Percentiles rank a stretch among this genome's conserved stretches.
Evolutionary conservation across 1,284 basidiomycete species (phyloP).

Genomic region (Leccinum angustisporum): DNA sequence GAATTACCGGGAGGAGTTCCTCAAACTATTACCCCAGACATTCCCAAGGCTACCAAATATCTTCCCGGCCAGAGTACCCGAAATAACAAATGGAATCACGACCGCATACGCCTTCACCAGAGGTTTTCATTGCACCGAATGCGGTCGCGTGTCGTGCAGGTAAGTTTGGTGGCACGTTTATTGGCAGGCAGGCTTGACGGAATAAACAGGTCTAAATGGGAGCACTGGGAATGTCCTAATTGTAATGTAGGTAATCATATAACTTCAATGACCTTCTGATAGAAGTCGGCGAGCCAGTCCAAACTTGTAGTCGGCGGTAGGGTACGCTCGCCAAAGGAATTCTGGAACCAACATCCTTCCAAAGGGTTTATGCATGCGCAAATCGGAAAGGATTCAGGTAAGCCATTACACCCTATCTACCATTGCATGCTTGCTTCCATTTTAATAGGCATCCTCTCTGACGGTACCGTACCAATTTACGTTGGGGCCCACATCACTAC

Average conservation of each 20-base stretch:
- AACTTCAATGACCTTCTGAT: conserved; percentile 1
- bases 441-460: conserved; percentile 35
- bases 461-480: conserved; percentile 29
- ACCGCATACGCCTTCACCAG: conserved; percentile 57
- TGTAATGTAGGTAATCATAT: conserved; percentile 37
- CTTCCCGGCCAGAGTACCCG: conserved; percentile 29
- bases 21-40: conserved; percentile 33
- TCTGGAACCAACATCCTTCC: conserved; percentile 38
- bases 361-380: conserved; percentile 30
- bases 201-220: conserved; percentile 61
- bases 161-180: conserved; percentile 29
- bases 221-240: conserved; percentile 63
- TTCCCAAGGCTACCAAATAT: conserved; percentile 35
- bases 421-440: background rate
- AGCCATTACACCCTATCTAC: background rate
- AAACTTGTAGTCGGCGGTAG: conserved; percentile 19
- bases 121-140: conserved; percentile 66
- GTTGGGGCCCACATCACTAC: conserved; percentile 28
- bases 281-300: conserved; percentile 10
- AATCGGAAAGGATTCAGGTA: conserved; percentile 33
- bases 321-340: conserved; percentile 39
- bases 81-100: conserved; percentile 37
- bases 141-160: conserved; percentile 74
- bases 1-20: conserved; percentile 49
- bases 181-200: conserved; percentile 11